These are phyloP conservation scores for Penicillium roqueforti DNA, from an alignment of 495 filamentous ascomycete species.

Conservation along the genomic window DNA sequence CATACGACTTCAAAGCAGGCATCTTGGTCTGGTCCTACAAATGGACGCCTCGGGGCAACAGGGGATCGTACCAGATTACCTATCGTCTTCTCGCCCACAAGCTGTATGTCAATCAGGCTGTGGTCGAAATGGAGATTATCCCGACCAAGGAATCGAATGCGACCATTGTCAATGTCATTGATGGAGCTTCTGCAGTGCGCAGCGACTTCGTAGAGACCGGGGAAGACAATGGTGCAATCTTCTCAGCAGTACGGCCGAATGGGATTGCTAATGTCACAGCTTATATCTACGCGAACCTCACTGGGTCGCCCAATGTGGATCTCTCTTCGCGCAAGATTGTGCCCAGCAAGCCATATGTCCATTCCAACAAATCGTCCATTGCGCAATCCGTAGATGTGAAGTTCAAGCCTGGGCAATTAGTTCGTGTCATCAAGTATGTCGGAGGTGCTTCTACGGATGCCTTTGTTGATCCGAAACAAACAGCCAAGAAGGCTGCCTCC, in stretches of 20 bases:
- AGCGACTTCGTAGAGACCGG: slow-evolving; percentile 53
- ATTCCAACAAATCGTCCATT: slow-evolving; percentile 55
- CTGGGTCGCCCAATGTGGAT: slow-evolving; percentile 44
- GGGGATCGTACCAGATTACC: slow-evolving; percentile 48
- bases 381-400: slow-evolving; percentile 51
- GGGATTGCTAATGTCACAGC: slow-evolving; percentile 55
- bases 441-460: slow-evolving; percentile 60
- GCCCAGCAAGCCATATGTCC: slow-evolving; percentile 43
- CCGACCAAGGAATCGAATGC: slow-evolving; percentile 45
- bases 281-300: slow-evolving; percentile 52
- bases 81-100: slow-evolving; percentile 62
- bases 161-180: slow-evolving; percentile 54
- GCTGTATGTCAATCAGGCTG: slow-evolving; percentile 57
- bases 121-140: slow-evolving; percentile 54
- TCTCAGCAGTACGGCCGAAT: slow-evolving; percentile 53
- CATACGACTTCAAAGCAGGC: slow-evolving; percentile 59
- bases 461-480: slow-evolving; percentile 48
- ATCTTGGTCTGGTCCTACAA: slow-evolving; percentile 59
- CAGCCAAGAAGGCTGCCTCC: slow-evolving; percentile 46
- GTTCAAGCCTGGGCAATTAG: slow-evolving; percentile 45
- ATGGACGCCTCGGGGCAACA: slow-evolving; percentile 56
- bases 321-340: slow-evolving; percentile 41
- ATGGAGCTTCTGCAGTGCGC: slow-evolving; percentile 56
- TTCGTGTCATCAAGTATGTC: slow-evolving; percentile 55
- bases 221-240: slow-evolving; percentile 47